These are phyloP conservation scores for Detonula confervacea DNA, from an alignment of 352 stramenopile species.

Conservation along the genomic window DNA sequence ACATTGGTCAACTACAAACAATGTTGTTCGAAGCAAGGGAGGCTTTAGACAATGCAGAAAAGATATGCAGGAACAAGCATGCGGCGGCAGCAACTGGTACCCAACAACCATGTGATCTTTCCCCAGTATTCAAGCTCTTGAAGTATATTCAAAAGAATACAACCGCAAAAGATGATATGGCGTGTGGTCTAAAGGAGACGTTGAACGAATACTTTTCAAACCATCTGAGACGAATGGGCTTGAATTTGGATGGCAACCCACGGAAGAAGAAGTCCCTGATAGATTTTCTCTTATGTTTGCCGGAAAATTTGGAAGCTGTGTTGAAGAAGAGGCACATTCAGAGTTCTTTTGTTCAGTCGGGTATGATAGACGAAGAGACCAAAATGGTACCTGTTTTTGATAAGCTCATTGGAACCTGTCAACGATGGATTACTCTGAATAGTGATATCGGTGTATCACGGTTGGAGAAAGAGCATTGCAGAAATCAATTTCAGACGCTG, in stretches of 20 bases:
- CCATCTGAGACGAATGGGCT: neutral
- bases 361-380: conserved; percentile 35
- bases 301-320: neutral
- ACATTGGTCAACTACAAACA: conserved; percentile 6
- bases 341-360: conserved; percentile 17
- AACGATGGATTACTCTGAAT: neutral
- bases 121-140: conserved; percentile 24
- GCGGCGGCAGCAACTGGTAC: conserved; percentile 14
- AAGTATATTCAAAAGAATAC: conserved; percentile 6
- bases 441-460: conserved; percentile 23
- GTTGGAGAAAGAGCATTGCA: conserved; percentile 4
- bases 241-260: conserved; percentile 28
- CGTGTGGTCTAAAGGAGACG: neutral
- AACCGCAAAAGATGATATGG: conserved; percentile 24
- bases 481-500: neutral
- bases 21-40: neutral
- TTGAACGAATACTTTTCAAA: neutral
- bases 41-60: neutral
- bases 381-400: conserved; percentile 8
- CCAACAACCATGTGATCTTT: conserved; percentile 25
- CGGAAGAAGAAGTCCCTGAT: conserved; percentile 34
- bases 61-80: neutral
- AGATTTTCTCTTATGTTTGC: conserved; percentile 30
- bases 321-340: conserved; percentile 15
- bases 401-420: conserved; percentile 13